Conservation (phyloP, 371 early-diverging fungal genomes). For the Mucor plumbeus region DNA sequence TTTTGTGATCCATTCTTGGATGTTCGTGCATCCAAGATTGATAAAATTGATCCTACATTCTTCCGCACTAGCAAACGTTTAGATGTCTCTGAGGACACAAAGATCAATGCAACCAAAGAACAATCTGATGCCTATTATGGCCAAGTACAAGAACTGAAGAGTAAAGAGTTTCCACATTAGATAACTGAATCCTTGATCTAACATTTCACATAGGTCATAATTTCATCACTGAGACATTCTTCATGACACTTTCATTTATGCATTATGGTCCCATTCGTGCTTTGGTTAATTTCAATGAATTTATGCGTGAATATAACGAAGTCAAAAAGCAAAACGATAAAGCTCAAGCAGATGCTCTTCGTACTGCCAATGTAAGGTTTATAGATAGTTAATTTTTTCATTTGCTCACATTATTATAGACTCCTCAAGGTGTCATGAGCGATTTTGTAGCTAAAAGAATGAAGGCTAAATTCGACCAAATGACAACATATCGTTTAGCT, state of each 20-base stretch:
- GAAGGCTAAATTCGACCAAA: conserved; percentile 60
- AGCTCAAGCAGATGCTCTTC: conserved; percentile 55
- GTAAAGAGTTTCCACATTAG: conserved; percentile 8
- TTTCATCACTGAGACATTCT: conserved; percentile 92
- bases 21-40: conserved; percentile 67
- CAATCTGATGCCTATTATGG: conserved; percentile 66
- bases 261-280: conserved; percentile 84
- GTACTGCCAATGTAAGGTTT: conserved; percentile 44
- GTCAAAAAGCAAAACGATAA: conserved; percentile 59
- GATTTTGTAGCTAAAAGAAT: conserved; percentile 61
- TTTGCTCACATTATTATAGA: conserved; percentile 17
- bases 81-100: conserved; percentile 75
- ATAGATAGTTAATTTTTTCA: background rate
- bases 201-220: conserved; percentile 46
- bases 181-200: background rate
- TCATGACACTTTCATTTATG: conserved; percentile 73
- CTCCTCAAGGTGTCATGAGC: conserved; percentile 53
- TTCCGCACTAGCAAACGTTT: conserved; percentile 58
- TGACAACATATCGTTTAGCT: conserved; percentile 70
- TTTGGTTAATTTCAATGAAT: conserved; percentile 67
- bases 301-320: conserved; percentile 72
- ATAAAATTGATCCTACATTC: conserved; percentile 77
- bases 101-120: conserved; percentile 79
- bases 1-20: conserved; percentile 90
- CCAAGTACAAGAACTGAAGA: conserved; percentile 17